These are phyloP conservation scores for Euclidium syriacum DNA, from an alignment of 345 rosid genomes.

Conservation along the genomic window DNA sequence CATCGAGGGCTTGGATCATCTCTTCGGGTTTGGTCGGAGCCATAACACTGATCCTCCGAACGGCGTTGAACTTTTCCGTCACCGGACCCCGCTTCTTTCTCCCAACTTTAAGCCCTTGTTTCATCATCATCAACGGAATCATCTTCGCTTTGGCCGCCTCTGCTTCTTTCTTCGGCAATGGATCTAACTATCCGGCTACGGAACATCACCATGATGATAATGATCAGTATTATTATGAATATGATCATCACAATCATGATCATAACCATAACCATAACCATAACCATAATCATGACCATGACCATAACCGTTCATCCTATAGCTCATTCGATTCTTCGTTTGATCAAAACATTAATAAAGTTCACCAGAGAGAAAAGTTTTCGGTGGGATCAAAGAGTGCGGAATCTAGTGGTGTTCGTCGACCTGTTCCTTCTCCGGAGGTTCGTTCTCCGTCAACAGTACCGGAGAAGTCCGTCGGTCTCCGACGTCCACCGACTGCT, in stretches of 20 bases:
- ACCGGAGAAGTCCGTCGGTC: conserved; percentile 2
- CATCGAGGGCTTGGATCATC: conserved; percentile 25
- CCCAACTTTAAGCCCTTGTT: conserved; percentile 7
- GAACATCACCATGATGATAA: conserved; percentile 2
- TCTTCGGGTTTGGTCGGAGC: conserved; percentile 30
- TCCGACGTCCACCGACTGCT: conserved; percentile 24
- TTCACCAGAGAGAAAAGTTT: conserved; percentile 1
- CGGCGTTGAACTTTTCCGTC: conserved; percentile 11
- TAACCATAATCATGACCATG: background rate
- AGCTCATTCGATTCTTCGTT: conserved; percentile 8
- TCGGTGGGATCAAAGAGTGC: conserved; percentile 11
- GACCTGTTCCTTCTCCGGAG: background rate
- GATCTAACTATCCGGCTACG: conserved; percentile 1
- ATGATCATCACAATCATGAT: background rate
- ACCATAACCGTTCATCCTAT: background rate
- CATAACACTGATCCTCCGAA: conserved; percentile 22
- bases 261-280: background rate
- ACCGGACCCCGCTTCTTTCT: conserved; percentile 13
- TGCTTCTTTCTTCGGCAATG: conserved; percentile 3
- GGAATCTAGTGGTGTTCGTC: background rate
- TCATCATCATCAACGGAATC: conserved; percentile 19
- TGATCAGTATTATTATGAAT: background rate
- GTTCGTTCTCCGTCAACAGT: background rate
- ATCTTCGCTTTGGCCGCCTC: conserved; percentile 28
- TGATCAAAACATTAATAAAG: conserved; percentile 18